Percentiles rank a stretch among this genome's conserved stretches.
Conservation (phyloP, 2,329 filamentous ascomycete genomes). For the Alternaria solani region DNA sequence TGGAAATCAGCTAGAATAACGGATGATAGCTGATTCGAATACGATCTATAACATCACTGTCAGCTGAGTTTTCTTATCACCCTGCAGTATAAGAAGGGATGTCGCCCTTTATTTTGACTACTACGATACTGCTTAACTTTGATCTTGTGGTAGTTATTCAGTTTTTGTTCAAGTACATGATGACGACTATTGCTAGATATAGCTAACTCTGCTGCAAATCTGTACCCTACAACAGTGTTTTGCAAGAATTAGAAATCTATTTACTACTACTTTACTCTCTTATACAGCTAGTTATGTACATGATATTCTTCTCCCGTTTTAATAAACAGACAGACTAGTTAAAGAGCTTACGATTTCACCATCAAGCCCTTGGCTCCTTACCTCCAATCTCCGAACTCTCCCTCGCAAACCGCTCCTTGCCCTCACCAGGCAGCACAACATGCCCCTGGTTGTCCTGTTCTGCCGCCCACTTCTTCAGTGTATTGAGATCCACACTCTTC, state of each 20-base stretch:
- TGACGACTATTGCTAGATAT: fast-evolving
- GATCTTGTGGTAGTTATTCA: no score
- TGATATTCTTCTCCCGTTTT: neutral
- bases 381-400: conserved; percentile 37
- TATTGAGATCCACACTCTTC: conserved; percentile 56
- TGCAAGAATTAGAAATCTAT: no score
- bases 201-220: no score
- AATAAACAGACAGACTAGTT: no score
- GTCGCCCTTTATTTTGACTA: no score
- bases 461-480: conserved; percentile 58
- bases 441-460: conserved; percentile 40
- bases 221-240: no score
- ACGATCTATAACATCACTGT: no score
- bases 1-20: neutral
- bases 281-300: no score
- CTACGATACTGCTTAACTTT: no score
- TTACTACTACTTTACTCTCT: no score
- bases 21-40: fast-evolving
- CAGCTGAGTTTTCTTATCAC: no score
- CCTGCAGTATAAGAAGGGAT: no score
- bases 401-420: conserved; percentile 15
- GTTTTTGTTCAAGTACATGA: fast-evolving
- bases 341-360: neutral
- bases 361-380: conserved; percentile 35
- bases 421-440: conserved; percentile 19